phyloP scores from a whole-genome alignment of 257 asterid genomes.

The Solanum commersonii region DNA sequence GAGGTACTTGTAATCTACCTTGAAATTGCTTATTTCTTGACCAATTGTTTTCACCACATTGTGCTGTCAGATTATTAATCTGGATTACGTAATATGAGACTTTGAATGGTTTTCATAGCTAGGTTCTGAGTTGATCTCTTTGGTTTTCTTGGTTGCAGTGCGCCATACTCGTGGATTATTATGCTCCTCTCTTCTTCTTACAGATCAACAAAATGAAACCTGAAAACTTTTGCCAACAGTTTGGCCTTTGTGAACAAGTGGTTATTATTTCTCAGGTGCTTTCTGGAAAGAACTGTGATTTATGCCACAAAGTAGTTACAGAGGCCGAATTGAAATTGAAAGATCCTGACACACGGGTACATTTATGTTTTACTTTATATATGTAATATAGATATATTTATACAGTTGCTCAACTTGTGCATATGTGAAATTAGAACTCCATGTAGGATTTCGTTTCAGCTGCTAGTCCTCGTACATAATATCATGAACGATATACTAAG shows the following conservation, averaged over 20 bases:
- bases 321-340: conserved; percentile 69
- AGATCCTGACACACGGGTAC: conserved; percentile 91
- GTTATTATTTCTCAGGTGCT: conserved; percentile 20
- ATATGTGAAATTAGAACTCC: neutral
- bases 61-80: neutral
- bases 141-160: conserved; percentile 44
- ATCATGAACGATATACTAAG: neutral
- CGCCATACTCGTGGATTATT: conserved; percentile 67
- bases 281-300: conserved; percentile 50
- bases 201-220: conserved; percentile 51
- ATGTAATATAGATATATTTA: too few species aligned
- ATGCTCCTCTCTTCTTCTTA: conserved; percentile 75
- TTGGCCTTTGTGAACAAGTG: conserved; percentile 46
- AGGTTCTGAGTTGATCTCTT: neutral
- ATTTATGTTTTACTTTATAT: neutral
- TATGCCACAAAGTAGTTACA: conserved; percentile 59
- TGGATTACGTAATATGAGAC: neutral
- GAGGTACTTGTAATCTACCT: conserved; percentile 33
- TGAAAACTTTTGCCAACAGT: conserved; percentile 47
- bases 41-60: neutral
- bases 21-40: neutral
- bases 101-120: neutral
- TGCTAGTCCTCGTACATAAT: neutral
- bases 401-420: neutral
- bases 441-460: neutral